Conservation (phyloP, 306 rosid genomes). For the Gastrolobium bilobum region DNA sequence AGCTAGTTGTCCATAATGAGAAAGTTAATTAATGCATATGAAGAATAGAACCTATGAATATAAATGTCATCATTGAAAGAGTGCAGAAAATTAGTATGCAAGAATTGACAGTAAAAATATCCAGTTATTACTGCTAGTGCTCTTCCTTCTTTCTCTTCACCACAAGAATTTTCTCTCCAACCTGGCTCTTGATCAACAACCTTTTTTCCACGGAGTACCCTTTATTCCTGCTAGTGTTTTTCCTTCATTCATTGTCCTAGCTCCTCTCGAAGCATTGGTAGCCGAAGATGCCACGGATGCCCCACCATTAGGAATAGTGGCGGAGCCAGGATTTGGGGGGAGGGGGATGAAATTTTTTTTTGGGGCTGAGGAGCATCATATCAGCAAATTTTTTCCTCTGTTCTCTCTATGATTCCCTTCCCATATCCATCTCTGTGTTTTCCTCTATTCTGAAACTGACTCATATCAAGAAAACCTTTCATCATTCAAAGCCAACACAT, state of each 20-base stretch:
- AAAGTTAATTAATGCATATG: slow-evolving; percentile 42
- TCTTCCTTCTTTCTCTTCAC: too few relatives aligned
- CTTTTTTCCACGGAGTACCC: slow-evolving; percentile 78
- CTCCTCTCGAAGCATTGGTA: slow-evolving; percentile 75
- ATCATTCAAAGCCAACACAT: too few relatives aligned
- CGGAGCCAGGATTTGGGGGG: too few relatives aligned
- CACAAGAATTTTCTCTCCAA: slow-evolving; percentile 80
- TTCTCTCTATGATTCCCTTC: too few relatives aligned
- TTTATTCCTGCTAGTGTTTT: slow-evolving; percentile 53
- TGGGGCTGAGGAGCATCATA: too few relatives aligned
- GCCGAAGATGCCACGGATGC: slow-evolving; percentile 56
- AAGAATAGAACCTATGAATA: slow-evolving; percentile 43
- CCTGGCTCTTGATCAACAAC: slow-evolving; percentile 63
- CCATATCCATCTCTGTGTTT: too few relatives aligned
- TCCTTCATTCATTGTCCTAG: slow-evolving; percentile 56
- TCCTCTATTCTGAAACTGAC: too few relatives aligned
- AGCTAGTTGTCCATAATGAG: slow-evolving; percentile 61
- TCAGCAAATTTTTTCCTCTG: too few relatives aligned
- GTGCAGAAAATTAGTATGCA: slow-evolving; percentile 43
- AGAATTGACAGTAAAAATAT: slow-evolving; percentile 33
- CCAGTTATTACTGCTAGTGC: too few relatives aligned
- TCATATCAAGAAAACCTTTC: too few relatives aligned
- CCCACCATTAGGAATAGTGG: too few relatives aligned
- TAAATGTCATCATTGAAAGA: slow-evolving; percentile 47
- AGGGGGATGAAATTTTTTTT: too few relatives aligned